phyloP scores from a whole-genome alignment of 768 basidiomycete species.

The Pisolithus marmoratus region DNA sequence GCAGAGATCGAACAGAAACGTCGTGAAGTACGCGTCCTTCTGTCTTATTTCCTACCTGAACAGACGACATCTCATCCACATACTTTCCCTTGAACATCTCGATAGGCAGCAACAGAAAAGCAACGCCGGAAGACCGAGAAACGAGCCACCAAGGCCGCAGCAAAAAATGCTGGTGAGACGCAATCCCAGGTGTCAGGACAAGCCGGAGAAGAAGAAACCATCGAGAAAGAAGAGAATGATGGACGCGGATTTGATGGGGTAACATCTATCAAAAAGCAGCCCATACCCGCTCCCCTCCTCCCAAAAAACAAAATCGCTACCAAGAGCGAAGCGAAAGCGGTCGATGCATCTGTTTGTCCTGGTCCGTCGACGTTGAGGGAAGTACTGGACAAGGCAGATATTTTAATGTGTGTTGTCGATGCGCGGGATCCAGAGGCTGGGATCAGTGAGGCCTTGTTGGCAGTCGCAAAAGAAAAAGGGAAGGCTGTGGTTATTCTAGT shows the following conservation, averaged over 20 bases:
- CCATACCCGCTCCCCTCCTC: not conserved
- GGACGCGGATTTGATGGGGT: conserved; percentile 36
- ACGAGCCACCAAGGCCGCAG: conserved; percentile 35
- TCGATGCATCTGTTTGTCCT: conserved; percentile 17
- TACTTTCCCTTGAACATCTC: not conserved
- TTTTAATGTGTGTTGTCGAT: conserved; percentile 76
- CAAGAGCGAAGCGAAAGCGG: conserved; percentile 4
- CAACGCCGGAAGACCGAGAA: conserved; percentile 60
- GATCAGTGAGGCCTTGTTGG: conserved; percentile 59
- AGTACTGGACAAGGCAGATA: conserved; percentile 73
- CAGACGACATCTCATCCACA: not conserved
- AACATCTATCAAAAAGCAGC: conserved; percentile 15
- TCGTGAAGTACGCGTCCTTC: conserved; percentile 42
- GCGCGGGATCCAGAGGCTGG: conserved; percentile 75
- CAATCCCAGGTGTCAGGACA: conserved; percentile 19
- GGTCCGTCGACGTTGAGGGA: conserved; percentile 24
- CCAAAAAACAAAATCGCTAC: not conserved
- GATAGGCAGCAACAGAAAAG: conserved; percentile 74
- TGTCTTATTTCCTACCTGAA: not conserved
- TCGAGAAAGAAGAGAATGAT: conserved; percentile 25
- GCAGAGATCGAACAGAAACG: conserved; percentile 86
- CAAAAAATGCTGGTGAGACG: conserved; percentile 19
- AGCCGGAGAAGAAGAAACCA: conserved; percentile 22
- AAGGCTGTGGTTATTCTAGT: conserved; percentile 61
- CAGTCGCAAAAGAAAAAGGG: conserved; percentile 34